Percentiles rank a stretch among this genome's conserved stretches.
phyloP scores from a whole-genome alignment of 495 filamentous ascomycete species.

The Penicillium cosmopolitanum region DNA sequence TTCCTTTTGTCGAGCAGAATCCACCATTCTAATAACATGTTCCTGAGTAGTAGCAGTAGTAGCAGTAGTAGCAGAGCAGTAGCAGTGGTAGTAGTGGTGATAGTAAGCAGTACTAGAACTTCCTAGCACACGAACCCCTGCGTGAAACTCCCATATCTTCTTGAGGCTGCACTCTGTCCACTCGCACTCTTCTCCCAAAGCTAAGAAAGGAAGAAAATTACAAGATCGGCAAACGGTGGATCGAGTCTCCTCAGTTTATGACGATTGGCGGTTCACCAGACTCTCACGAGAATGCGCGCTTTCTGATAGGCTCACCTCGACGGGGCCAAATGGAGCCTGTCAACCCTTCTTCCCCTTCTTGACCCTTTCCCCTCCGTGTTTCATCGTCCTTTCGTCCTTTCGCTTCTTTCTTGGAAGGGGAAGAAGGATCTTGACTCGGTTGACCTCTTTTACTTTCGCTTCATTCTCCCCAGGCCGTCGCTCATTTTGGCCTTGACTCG shows the following conservation, averaged over 20 bases:
- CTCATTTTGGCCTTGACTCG: slow-evolving; percentile 11
- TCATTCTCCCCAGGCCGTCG: background rate
- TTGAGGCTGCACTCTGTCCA: background rate
- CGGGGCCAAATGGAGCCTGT: slow-evolving; percentile 10
- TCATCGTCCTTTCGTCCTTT: slow-evolving; percentile 10
- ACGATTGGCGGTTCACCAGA: slow-evolving; percentile 27
- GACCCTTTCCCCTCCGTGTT: slow-evolving; percentile 22
- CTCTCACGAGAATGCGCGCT: slow-evolving; percentile 18
- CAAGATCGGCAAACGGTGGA: slow-evolving; percentile 36
- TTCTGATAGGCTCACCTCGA: slow-evolving; percentile 25
- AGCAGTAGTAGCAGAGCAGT: background rate
- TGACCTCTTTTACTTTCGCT: slow-evolving; percentile 10
- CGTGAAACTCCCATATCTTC: background rate
- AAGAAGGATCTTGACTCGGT: slow-evolving; percentile 1
- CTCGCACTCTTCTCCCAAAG: too few species aligned
- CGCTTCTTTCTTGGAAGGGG: slow-evolving; percentile 4
- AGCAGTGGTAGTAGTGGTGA: too few species aligned
- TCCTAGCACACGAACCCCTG: too few species aligned
- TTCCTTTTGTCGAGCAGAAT: slow-evolving; percentile 35
- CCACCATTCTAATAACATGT: slow-evolving; percentile 7
- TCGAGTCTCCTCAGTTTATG: slow-evolving; percentile 18
- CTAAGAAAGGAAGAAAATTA: slow-evolving; percentile 6
- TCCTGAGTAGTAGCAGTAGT: background rate
- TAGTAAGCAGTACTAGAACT: too few species aligned
- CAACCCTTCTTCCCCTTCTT: slow-evolving; percentile 22